Base-by-base conservation (phyloP, 202 grass and related monocot species). In the Zoysia matrella region DNA sequence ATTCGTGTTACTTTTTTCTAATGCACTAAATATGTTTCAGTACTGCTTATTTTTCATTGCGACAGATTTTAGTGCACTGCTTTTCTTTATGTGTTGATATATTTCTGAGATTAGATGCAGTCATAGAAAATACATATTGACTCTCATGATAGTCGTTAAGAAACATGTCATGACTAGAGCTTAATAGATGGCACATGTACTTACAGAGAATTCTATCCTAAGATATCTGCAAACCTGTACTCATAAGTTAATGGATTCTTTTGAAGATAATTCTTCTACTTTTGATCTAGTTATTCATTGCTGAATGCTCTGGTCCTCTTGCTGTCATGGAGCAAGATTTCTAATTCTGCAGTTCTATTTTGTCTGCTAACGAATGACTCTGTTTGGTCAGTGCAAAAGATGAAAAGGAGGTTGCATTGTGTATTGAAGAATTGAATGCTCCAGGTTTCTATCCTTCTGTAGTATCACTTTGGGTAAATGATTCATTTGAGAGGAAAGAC, bases 401-500 rank as follows among this genome's bases (percentile, higher is more conserved):
- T 72, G 91, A 94, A 83, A 72, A 89, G 69, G 97, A 99, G 70
- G 83, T 99, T 88, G 78, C 65, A 36, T 83, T 94, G 69, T 99
- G 97, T 71, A 94, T 99, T 69, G 92, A 94, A 79, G 97, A 99
- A 78, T 74, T 99, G 91, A 96, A 96, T 74, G 88, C 91, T 77
- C 93, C 97, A 52, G 76, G 46, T 79, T 99, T 91, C 71, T 96
- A 99, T 85, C 93, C 88, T 72, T 56, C 74, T 42, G 80, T 96
- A 16, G 85, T 99, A 84, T 94, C 97, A 52, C 76, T 95, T 46
- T 99, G 97, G 97, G 69, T 99, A 68, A 92, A 90, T 51, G 89
- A 99, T 72, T 99, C 97, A 66, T 99, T 99, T 87, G 97, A 99
- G 80, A 92, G 87, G 73, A 96, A 94, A 62, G 87, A 96, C 47